phyloP scores from a whole-genome alignment of 176 grass and related monocot species.

The Carex scoparia region DNA sequence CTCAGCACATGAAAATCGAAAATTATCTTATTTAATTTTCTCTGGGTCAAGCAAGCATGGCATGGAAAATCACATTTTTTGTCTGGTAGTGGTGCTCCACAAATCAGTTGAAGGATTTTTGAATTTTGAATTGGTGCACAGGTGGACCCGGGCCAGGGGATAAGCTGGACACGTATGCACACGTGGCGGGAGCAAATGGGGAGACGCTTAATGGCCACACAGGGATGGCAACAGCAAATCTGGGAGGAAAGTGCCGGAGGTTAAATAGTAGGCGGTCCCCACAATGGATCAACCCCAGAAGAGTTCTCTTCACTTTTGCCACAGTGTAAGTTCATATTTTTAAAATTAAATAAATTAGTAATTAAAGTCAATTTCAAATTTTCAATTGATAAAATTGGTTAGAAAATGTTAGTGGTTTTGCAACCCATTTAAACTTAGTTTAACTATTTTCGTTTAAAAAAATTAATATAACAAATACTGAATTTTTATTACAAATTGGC shows the following conservation, averaged over 20 bases:
- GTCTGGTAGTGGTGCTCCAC: constrained; percentile 3
- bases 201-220: constrained; percentile 40
- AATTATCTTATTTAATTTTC: not conserved
- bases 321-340: constrained; percentile 57
- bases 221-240: constrained; percentile 38
- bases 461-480: not conserved
- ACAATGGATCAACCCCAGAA: constrained; percentile 69
- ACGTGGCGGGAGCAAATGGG: constrained; percentile 43
- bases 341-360: not conserved
- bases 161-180: constrained; percentile 32
- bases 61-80: constrained; percentile 11
- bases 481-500: not conserved
- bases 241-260: constrained; percentile 47
- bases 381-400: not conserved
- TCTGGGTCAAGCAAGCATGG: not conserved
- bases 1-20: not conserved
- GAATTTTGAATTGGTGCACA: not conserved
- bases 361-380: not conserved
- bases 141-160: constrained; percentile 13
- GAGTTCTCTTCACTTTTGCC: constrained; percentile 83
- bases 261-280: constrained; percentile 36
- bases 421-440: not conserved
- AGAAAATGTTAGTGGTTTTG: not conserved
- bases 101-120: not conserved
- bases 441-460: not conserved